Evolutionary conservation across 352 stramenopile species (phyloP).

Genomic region (Phytophthora pseudosyringae): DNA sequence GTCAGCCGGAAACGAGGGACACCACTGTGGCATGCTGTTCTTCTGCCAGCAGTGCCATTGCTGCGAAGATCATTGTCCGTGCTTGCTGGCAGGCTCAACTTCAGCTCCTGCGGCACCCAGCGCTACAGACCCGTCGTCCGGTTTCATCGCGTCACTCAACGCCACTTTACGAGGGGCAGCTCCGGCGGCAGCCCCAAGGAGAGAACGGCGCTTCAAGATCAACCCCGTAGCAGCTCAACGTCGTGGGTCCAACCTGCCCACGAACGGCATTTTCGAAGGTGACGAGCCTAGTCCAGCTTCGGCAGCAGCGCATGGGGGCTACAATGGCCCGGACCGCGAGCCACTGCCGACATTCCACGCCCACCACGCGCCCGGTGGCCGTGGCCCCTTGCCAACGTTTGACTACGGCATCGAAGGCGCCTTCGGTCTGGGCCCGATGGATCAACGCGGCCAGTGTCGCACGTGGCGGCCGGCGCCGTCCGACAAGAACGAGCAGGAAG

Average conservation of each 20-base stretch:
- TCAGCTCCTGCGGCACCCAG: neutral
- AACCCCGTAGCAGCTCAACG: conserved; percentile 36
- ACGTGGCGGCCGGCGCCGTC: conserved; percentile 47
- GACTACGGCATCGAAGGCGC: conserved; percentile 42
- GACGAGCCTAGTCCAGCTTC: conserved; percentile 1
- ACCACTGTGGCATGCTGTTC: conserved; percentile 46
- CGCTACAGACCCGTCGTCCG: conserved; percentile 7
- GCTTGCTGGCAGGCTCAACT: conserved; percentile 22
- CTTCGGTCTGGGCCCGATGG: conserved; percentile 31
- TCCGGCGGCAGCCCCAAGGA: conserved; percentile 4
- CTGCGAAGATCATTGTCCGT: conserved; percentile 55
- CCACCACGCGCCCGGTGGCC: neutral
- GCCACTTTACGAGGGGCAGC: conserved; percentile 6
- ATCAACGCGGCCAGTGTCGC: conserved; percentile 33
- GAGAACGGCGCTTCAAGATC: conserved; percentile 43
- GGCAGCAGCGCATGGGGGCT: neutral
- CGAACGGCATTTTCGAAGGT: conserved; percentile 6
- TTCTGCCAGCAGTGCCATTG: conserved; percentile 46
- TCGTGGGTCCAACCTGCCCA: conserved; percentile 18
- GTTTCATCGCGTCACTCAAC: conserved; percentile 21
- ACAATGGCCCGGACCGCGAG: neutral
- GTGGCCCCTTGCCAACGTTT: conserved; percentile 45
- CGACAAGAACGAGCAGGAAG: conserved; percentile 76
- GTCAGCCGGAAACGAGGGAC: conserved; percentile 26
- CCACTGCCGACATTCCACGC: neutral